These are phyloP conservation scores for Acacia pycnantha DNA, from an alignment of 331 rosid genomes.

Conservation along the genomic window DNA sequence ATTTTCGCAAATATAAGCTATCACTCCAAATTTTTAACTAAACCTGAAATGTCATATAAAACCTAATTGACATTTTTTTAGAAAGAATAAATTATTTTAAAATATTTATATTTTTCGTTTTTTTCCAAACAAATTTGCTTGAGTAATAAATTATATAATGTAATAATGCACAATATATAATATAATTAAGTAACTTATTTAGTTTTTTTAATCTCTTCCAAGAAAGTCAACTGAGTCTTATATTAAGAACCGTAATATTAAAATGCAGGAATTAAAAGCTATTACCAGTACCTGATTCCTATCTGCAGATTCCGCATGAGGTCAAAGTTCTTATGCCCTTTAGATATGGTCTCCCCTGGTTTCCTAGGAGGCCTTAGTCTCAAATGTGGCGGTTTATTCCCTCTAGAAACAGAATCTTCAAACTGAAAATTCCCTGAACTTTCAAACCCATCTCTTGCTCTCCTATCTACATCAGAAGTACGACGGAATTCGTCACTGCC, in stretches of 20 bases:
- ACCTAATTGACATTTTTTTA: no score
- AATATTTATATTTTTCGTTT: no score
- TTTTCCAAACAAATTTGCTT: no score
- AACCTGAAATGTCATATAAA: not conserved
- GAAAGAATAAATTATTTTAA: no score
- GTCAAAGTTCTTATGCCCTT: constrained; percentile 88
- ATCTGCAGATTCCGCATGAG: constrained; percentile 97
- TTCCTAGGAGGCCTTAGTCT: constrained; percentile 51
- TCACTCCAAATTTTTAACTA: not conserved
- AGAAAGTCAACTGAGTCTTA: no score
- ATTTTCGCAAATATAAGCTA: constrained; percentile 22
- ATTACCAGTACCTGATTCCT: constrained; percentile 84
- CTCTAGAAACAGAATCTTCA: constrained; percentile 34
- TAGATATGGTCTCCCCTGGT: constrained; percentile 78
- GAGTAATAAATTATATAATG: no score
- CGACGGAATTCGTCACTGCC: constrained; percentile 43
- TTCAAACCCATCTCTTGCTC: constrained; percentile 29
- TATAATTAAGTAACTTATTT: no score
- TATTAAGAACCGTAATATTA: no score
- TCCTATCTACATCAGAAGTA: constrained; percentile 31
- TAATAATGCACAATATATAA: no score
- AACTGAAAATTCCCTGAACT: constrained; percentile 34
- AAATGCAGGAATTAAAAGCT: constrained; percentile 26
- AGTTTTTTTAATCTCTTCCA: accelerated
- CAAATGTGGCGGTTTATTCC: constrained; percentile 24